These are phyloP conservation scores for Cymodocea nodosa DNA, from an alignment of 116 monocot species.

Conservation along the genomic window DNA sequence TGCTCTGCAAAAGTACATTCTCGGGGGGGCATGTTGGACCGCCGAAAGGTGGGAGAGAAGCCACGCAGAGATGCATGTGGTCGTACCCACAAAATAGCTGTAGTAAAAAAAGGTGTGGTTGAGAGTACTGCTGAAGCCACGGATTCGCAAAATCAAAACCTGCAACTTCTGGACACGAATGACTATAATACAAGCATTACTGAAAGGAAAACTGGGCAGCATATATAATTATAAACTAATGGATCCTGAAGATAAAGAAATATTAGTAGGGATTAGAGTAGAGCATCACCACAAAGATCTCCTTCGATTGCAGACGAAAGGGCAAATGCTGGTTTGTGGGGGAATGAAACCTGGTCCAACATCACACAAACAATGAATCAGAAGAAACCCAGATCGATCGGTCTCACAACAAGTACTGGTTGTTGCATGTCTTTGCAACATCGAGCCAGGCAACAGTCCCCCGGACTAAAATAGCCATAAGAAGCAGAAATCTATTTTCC, in stretches of 20 bases:
- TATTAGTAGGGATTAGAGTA: too few relatives aligned
- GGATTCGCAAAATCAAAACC: not conserved
- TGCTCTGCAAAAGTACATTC: too few relatives aligned
- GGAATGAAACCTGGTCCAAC: conserved; percentile 87
- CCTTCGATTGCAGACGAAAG: not conserved
- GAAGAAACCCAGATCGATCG: not conserved
- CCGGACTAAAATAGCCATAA: conserved; percentile 12
- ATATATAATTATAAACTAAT: not conserved
- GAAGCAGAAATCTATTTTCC: too few relatives aligned
- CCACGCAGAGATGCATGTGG: not conserved
- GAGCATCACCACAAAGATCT: not conserved
- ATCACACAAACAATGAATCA: conserved; percentile 6
- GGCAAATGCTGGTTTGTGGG: conserved; percentile 40
- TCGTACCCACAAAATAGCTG: not conserved
- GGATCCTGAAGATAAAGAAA: not conserved
- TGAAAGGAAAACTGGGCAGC: not conserved
- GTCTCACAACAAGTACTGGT: not conserved
- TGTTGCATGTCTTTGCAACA: conserved; percentile 7
- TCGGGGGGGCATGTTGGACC: not conserved
- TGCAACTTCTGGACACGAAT: not conserved
- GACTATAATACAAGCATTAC: too few relatives aligned
- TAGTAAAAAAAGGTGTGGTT: not conserved
- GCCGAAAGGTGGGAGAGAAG: not conserved
- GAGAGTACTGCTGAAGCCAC: not conserved
- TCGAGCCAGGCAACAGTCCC: conserved; percentile 34